A percentile compares a stretch with the other conserved stretches of the same genome.
These are phyloP conservation scores for Pythium brachiatum DNA, from an alignment of 352 stramenopile species.

Conservation along the genomic window DNA sequence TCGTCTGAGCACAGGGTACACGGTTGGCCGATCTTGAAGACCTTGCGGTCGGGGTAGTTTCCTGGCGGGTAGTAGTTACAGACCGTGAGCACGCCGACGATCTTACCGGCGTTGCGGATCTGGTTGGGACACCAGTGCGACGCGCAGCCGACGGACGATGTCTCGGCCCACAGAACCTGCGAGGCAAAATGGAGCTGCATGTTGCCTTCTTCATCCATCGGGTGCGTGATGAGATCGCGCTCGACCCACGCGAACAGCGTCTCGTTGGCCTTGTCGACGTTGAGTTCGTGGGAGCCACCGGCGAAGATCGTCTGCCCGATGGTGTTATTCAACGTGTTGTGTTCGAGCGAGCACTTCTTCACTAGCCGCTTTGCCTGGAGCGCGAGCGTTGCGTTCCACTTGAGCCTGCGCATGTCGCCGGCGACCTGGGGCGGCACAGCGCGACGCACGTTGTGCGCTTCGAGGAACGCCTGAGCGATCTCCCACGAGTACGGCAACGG, in stretches of 20 bases:
- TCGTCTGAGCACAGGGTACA: constrained; percentile 12
- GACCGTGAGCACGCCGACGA: constrained; percentile 18
- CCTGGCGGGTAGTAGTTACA: constrained; percentile 27
- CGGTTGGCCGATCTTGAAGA: constrained; percentile 18
- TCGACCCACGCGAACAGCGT: constrained; percentile 19
- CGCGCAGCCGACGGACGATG: constrained; percentile 17
- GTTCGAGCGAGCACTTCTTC: constrained; percentile 11
- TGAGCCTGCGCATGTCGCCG: constrained; percentile 22
- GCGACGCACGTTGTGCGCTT: constrained; percentile 19
- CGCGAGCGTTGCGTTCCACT: constrained; percentile 23
- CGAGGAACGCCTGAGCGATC: constrained; percentile 21
- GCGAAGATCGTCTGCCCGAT: constrained; percentile 17
- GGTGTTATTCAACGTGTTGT: constrained; percentile 13
- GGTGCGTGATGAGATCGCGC: constrained; percentile 9
- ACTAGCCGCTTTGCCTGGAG: neutral
- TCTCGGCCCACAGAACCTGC: constrained; percentile 24
- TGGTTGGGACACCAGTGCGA: constrained; percentile 25
- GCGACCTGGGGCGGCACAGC: constrained; percentile 6
- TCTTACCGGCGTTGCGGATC: neutral
- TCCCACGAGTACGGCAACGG: constrained; percentile 19
- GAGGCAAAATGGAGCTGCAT: constrained; percentile 20
- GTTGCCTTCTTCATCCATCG: constrained; percentile 12
- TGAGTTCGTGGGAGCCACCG: constrained; percentile 3
- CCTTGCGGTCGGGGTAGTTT: constrained; percentile 14
- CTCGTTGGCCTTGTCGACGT: constrained; percentile 9